Evolutionary conservation across 23 red algal species (phyloP).

Genomic region (Pyropia yezoensis): DNA sequence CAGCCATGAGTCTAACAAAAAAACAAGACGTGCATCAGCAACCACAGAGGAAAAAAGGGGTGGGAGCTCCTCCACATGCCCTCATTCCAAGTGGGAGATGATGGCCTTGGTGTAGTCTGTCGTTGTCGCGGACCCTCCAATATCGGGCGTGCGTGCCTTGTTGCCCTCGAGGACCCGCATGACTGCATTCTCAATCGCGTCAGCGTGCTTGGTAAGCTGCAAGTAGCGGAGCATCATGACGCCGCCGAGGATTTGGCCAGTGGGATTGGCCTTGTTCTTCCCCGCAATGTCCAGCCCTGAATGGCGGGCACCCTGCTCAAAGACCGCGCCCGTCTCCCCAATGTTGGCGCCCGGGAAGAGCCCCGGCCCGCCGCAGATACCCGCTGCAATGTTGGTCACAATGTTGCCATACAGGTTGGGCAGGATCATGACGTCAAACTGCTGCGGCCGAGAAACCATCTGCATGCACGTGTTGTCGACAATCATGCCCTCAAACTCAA

Average conservation of each 20-base stretch:
- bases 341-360: constrained; percentile 89
- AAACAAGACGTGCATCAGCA: no score
- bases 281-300: constrained; percentile 73
- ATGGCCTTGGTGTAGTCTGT: constrained; percentile 72
- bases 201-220: constrained; percentile 53
- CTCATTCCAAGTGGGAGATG: constrained; percentile 33
- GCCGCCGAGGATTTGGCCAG: constrained; percentile 72
- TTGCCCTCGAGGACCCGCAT: constrained; percentile 21
- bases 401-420: constrained; percentile 99
- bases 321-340: constrained; percentile 61
- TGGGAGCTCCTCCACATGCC: not conserved
- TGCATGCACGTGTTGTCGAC: constrained; percentile 95
- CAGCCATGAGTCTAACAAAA: no score
- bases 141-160: constrained; percentile 66
- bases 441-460: constrained; percentile 74
- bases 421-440: constrained; percentile 94
- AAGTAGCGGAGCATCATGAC: constrained; percentile 90
- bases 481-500: constrained; percentile 88
- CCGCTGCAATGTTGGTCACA: constrained; percentile 72
- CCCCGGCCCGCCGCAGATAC: constrained; percentile 81
- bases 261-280: constrained; percentile 77
- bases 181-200: constrained; percentile 76
- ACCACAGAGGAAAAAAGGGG: no score
- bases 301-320: constrained; percentile 89
- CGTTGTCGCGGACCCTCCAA: constrained; percentile 40